A percentile compares a stretch with the other conserved stretches of the same genome.
Conservation (phyloP, 2,329 filamentous ascomycete species). For the Fusarium annulatum region DNA sequence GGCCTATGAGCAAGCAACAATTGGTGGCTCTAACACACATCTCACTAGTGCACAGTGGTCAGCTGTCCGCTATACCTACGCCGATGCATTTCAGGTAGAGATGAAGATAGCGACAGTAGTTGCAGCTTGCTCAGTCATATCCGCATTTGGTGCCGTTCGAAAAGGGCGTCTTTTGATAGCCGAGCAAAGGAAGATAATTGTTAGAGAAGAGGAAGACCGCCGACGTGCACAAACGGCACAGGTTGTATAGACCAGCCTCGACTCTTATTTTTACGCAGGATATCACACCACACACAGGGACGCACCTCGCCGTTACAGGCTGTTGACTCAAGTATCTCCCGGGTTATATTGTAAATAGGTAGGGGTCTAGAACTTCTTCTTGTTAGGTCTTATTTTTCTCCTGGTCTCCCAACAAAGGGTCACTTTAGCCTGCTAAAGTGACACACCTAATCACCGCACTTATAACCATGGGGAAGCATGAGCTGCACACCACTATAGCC, state of each 20-base stretch:
- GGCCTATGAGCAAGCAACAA: constrained; percentile 43
- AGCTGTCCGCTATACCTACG: constrained; percentile 54
- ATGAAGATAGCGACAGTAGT: constrained; percentile 60
- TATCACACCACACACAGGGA: background rate
- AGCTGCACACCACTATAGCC: background rate
- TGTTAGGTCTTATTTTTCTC: background rate
- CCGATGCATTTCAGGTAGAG: constrained; percentile 57
- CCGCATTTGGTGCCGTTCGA: constrained; percentile 54
- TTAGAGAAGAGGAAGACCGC: constrained; percentile 32
- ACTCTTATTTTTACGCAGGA: background rate
- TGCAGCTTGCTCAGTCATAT: constrained; percentile 54
- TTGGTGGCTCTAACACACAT: constrained; percentile 35
- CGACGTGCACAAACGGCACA: constrained; percentile 17
- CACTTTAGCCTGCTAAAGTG: background rate
- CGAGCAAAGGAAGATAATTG: constrained; percentile 35
- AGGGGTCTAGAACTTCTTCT: background rate
- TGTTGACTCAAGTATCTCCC: background rate
- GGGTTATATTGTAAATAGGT: background rate
- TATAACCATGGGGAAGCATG: background rate
- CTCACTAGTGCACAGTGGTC: constrained; percentile 47
- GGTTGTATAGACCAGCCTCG: background rate
- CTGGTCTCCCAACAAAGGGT: background rate
- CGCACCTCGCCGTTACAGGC: background rate
- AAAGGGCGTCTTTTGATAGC: constrained; percentile 33
- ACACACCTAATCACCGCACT: background rate